phyloP scores from a whole-genome alignment of 2,329 filamentous ascomycete species.

The Pseudogymnoascus sp. region DNA sequence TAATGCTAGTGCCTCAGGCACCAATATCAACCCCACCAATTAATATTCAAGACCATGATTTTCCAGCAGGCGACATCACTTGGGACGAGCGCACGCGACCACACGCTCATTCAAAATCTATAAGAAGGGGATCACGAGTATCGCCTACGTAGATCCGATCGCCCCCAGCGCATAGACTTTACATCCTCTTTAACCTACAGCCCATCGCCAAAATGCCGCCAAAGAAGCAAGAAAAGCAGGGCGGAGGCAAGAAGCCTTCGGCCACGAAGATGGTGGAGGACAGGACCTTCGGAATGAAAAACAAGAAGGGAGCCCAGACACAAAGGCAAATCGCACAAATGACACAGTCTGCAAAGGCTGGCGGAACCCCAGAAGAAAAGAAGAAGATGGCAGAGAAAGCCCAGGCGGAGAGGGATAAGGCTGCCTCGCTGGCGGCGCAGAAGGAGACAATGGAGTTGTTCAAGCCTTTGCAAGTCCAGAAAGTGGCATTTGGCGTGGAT shows the following conservation, averaged over 20 bases:
- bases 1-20: not conserved
- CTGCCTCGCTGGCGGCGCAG: slow-evolving; percentile 77
- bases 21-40: slow-evolving; percentile 6
- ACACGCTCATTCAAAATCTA: slow-evolving; percentile 8
- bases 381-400: slow-evolving; percentile 62
- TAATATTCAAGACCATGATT: slow-evolving; percentile 11
- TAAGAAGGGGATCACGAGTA: slow-evolving; percentile 7
- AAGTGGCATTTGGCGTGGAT: slow-evolving; percentile 94
- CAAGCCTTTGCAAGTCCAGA: slow-evolving; percentile 89
- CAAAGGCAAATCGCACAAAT: slow-evolving; percentile 88
- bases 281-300: slow-evolving; percentile 99
- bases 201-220: slow-evolving; percentile 58
- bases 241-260: slow-evolving; percentile 47
- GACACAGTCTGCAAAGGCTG: slow-evolving; percentile 61
- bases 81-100: slow-evolving; percentile 3
- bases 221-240: slow-evolving; percentile 51
- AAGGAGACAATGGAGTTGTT: slow-evolving; percentile 75
- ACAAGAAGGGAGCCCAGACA: slow-evolving; percentile 90
- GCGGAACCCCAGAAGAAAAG: slow-evolving; percentile 83
- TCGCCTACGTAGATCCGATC: not conserved
- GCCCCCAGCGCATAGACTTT: not conserved
- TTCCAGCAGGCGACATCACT: slow-evolving; percentile 9
- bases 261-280: slow-evolving; percentile 62
- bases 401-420: slow-evolving; percentile 77
- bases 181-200: not conserved